phyloP scores from a whole-genome alignment of 305 asterid genomes.

The Fraxinus baroniana region DNA sequence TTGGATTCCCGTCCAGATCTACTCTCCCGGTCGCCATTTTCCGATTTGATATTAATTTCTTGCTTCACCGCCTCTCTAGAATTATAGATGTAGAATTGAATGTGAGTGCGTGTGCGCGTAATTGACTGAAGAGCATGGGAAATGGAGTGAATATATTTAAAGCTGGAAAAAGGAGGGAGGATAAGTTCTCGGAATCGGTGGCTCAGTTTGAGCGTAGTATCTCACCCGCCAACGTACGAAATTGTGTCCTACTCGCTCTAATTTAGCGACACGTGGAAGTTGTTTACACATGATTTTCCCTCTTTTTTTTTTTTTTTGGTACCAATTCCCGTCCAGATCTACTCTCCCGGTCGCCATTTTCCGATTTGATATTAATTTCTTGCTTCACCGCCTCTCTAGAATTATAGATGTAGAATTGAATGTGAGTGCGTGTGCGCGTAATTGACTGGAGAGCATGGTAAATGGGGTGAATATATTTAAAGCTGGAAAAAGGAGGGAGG shows the following conservation, averaged over 20 bases:
- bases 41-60: not conserved
- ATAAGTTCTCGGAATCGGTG: constrained; percentile 6
- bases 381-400: not conserved
- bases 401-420: not conserved
- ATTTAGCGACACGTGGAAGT: not conserved
- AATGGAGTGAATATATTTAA: constrained; percentile 46
- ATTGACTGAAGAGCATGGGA: not conserved
- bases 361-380: not conserved
- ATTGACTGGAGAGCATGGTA: not conserved
- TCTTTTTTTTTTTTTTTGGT: too few relatives aligned
- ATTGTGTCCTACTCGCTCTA: not conserved
- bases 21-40: constrained; percentile 67
- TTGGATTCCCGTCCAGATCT: constrained; percentile 87
- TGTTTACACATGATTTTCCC: too few relatives aligned
- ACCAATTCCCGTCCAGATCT: constrained; percentile 93
- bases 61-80: not conserved
- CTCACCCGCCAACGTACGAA: not conserved
- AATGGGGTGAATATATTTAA: constrained; percentile 46
- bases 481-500: constrained; percentile 62
- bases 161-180: constrained; percentile 62
- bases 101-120: constrained; percentile 2
- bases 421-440: constrained; percentile 2
- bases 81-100: not conserved
- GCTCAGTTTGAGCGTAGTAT: constrained; percentile 17
- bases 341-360: constrained; percentile 67